These are phyloP conservation scores for Beauveria caledonica DNA, from an alignment of 2,329 filamentous ascomycete species.

Conservation along the genomic window DNA sequence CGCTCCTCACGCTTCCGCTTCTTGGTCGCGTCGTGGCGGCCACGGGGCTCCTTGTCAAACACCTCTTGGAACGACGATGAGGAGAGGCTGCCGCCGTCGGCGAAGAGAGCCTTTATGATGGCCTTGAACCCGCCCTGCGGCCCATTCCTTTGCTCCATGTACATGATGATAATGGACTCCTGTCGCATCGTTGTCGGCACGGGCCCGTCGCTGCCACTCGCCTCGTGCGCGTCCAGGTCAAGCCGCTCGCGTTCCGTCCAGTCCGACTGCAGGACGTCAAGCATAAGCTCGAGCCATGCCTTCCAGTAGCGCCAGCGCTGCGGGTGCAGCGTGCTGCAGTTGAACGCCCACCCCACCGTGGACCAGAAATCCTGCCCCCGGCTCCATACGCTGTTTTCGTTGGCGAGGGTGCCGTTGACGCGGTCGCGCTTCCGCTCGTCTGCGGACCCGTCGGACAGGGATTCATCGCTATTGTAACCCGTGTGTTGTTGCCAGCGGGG, in stretches of 20 bases:
- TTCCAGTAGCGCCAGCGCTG: slow-evolving; percentile 76
- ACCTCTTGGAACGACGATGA: slow-evolving; percentile 54
- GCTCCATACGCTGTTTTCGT: slow-evolving; percentile 59
- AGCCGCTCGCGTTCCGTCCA: slow-evolving; percentile 49
- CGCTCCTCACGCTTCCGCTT: slow-evolving; percentile 41
- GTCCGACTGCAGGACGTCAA: slow-evolving; percentile 69
- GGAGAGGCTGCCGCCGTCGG: slow-evolving; percentile 49
- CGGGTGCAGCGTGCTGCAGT: slow-evolving; percentile 68
- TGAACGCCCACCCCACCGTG: slow-evolving; percentile 84
- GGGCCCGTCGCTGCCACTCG: slow-evolving; percentile 18
- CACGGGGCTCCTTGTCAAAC: slow-evolving; percentile 53
- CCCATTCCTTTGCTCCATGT: slow-evolving; percentile 40
- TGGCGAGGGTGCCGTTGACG: slow-evolving; percentile 52
- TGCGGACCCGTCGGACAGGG: slow-evolving; percentile 27
- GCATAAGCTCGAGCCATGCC: slow-evolving; percentile 69
- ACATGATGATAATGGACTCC: slow-evolving; percentile 53
- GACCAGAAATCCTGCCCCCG: slow-evolving; percentile 85
- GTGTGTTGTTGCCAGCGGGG: slow-evolving; percentile 24
- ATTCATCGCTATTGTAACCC: slow-evolving; percentile 33
- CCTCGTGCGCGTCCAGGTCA: slow-evolving; percentile 30
- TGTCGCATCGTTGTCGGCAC: slow-evolving; percentile 27
- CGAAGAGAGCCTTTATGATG: slow-evolving; percentile 59
- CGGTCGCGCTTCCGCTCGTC: slow-evolving; percentile 29
- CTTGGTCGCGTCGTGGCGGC: slow-evolving; percentile 27
- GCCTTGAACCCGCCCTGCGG: slow-evolving; percentile 40